Percentiles rank a stretch among this genome's conserved stretches.
Conservation (phyloP, 169 alveolate species). For the Eimeria falciformis region DNA sequence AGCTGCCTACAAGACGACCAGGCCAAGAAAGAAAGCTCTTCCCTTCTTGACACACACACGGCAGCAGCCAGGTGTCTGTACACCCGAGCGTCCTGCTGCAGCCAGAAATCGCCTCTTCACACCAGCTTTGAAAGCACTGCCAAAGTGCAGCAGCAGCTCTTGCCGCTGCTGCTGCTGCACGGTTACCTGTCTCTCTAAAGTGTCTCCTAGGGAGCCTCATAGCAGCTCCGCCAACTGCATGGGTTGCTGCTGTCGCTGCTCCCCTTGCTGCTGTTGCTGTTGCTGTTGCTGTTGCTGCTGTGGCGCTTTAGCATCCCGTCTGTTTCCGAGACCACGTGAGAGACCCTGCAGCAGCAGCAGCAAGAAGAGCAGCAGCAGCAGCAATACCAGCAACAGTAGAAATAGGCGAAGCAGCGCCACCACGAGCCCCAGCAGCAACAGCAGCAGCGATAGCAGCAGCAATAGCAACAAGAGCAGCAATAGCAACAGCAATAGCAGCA, state of each 20-base stretch:
- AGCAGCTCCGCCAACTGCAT: neutral
- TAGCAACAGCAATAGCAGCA: constrained; percentile 43
- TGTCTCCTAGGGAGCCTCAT: too few relatives aligned
- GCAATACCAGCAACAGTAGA: neutral
- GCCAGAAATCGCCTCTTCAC: too few relatives aligned
- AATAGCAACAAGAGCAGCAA: neutral
- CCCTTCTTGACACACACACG: too few relatives aligned
- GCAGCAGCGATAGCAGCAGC: constrained; percentile 52
- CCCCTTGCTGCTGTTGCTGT: constrained; percentile 6
- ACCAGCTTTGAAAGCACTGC: too few relatives aligned
- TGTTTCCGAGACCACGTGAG: constrained; percentile 50
- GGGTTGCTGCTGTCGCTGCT: constrained; percentile 18
- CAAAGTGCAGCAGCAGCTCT: neutral
- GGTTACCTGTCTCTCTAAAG: neutral
- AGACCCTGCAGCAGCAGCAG: constrained; percentile 59
- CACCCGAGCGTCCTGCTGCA: too few relatives aligned
- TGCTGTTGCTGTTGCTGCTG: neutral
- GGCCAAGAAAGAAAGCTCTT: too few relatives aligned
- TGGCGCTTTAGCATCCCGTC: constrained; percentile 22
- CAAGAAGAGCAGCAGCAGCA: neutral
- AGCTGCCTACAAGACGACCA: neutral
- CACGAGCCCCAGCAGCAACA: neutral
- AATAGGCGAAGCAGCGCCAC: neutral
- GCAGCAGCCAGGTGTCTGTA: too few relatives aligned
- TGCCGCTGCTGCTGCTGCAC: neutral